phyloP scores from a whole-genome alignment of 1,284 basidiomycete species.

The Caloboletus inedulis region DNA sequence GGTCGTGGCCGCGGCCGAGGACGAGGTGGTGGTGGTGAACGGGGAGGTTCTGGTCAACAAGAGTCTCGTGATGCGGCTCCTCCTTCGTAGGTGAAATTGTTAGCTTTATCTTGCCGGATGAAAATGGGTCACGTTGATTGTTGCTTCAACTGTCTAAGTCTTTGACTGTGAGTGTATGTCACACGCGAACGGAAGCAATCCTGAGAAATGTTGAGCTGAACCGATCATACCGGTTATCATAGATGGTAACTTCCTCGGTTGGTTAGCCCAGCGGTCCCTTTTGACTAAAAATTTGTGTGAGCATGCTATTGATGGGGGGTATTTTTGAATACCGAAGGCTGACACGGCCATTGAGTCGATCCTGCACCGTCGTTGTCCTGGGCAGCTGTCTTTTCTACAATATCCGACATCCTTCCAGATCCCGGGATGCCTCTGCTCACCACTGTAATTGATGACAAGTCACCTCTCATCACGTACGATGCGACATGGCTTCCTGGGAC shows the following conservation, averaged over 20 bases:
- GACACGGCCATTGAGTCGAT: background rate
- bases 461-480: conserved; percentile 30
- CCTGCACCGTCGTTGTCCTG: background rate
- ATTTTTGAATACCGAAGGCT: background rate
- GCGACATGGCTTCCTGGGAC: conserved; percentile 24
- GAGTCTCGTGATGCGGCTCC: conserved; percentile 22
- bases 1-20: conserved; percentile 46
- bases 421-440: conserved; percentile 25
- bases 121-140: conserved; percentile 1
- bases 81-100: conserved; percentile 14
- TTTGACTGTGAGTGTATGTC: too few relatives aligned
- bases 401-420: background rate
- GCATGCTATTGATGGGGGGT: background rate
- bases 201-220: conserved; percentile 1
- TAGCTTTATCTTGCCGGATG: conserved; percentile 1
- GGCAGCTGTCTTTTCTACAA: background rate
- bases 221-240: background rate
- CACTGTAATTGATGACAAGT: conserved; percentile 30
- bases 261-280: background rate
- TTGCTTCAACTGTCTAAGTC: background rate
- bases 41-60: conserved; percentile 23
- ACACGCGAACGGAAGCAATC: background rate
- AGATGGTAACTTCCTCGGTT: too few relatives aligned
- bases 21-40: conserved; percentile 36
- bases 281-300: background rate